A percentile compares a stretch with the other conserved stretches of the same genome.
Conservation (phyloP, 257 asterid genomes). For the Eucommia ulmoides region DNA sequence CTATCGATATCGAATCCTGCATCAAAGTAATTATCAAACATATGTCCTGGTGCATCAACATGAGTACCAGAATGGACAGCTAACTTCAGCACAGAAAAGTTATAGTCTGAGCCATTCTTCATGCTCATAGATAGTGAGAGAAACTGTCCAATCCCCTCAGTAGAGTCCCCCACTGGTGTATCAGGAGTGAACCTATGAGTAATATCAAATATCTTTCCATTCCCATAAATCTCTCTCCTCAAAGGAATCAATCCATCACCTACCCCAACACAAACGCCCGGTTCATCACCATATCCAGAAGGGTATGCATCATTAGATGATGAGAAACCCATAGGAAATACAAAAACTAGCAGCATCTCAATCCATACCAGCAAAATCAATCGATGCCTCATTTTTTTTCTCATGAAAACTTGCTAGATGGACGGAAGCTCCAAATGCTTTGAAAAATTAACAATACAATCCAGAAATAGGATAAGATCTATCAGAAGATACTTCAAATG, state of each 20-base stretch:
- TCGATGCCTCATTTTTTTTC: too few species aligned
- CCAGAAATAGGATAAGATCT: too few species aligned
- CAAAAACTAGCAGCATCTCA: too few species aligned
- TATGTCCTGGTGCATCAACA: slow-evolving; percentile 88
- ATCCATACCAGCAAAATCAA: too few species aligned
- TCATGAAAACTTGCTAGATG: too few species aligned
- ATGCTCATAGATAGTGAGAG: slow-evolving; percentile 47
- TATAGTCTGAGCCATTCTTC: slow-evolving; percentile 80
- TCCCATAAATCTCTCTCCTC: slow-evolving; percentile 33
- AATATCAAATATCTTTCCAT: slow-evolving; percentile 53
- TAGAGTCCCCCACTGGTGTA: slow-evolving; percentile 41
- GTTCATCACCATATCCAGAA: slow-evolving; percentile 30
- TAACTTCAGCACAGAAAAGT: slow-evolving; percentile 57
- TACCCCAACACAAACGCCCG: slow-evolving; percentile 17
- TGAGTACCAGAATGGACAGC: slow-evolving; percentile 75
- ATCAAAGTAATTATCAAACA: slow-evolving; percentile 47
- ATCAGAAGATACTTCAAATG: too few species aligned
- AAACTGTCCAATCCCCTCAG: slow-evolving; percentile 41
- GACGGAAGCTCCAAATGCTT: too few species aligned
- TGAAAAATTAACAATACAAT: too few species aligned
- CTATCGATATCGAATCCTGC: slow-evolving; percentile 69
- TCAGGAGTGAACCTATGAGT: slow-evolving; percentile 49
- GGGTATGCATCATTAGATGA: slow-evolving; percentile 43
- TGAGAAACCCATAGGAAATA: too few species aligned
- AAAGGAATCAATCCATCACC: slow-evolving; percentile 18